Evolutionary conservation across 1,284 basidiomycete genomes (phyloP).

Genomic region (Fomitopsis betulina): DNA sequence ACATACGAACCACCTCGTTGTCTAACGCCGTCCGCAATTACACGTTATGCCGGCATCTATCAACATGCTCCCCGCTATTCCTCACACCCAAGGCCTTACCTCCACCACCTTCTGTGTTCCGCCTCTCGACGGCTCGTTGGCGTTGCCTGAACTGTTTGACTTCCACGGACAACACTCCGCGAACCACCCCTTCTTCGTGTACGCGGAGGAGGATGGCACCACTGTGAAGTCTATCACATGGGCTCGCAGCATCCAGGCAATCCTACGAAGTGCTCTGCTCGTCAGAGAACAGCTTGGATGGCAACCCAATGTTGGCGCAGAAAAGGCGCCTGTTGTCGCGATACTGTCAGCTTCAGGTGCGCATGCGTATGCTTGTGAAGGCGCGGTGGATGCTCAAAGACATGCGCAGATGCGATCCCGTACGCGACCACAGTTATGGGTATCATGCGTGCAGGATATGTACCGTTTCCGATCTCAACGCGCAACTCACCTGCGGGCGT

Average conservation of each 20-base stretch:
- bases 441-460: conserved; percentile 23
- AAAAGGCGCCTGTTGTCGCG: background rate
- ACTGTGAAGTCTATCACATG: conserved; percentile 22
- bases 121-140: conserved; percentile 30
- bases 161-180: conserved; percentile 30
- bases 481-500: conserved; percentile 33
- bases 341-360: background rate
- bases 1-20: no score
- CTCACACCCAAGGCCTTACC: background rate
- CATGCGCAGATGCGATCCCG: conserved; percentile 25
- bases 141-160: conserved; percentile 32
- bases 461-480: conserved; percentile 32
- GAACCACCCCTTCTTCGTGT: conserved; percentile 31
- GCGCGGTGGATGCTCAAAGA: background rate
- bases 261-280: background rate
- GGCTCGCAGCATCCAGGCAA: conserved; percentile 19
- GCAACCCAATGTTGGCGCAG: background rate
- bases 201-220: conserved; percentile 19
- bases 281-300: background rate
- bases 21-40: background rate
- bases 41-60: background rate
- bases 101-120: conserved; percentile 27
- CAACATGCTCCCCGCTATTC: background rate
- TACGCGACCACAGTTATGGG: conserved; percentile 23
- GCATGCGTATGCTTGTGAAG: background rate